phyloP scores from a whole-genome alignment of 129 eudicot species.

The Ambrosia artemisiifolia region DNA sequence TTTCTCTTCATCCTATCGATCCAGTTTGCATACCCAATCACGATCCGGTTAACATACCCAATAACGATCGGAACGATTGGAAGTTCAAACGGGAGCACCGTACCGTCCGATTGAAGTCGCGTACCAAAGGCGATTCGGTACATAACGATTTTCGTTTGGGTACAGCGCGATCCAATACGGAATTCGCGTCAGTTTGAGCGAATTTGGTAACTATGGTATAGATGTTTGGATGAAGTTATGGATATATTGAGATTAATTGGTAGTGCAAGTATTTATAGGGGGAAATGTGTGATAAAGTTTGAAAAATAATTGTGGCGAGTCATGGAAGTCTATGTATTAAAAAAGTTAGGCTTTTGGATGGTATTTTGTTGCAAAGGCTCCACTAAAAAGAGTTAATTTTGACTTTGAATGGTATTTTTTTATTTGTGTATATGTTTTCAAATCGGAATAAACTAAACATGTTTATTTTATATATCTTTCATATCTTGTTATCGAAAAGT shows the following conservation, averaged over 20 bases:
- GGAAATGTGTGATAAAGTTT: neutral
- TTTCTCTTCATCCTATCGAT: too few species aligned
- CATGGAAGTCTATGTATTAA: neutral
- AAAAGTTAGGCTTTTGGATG: slow-evolving; percentile 33
- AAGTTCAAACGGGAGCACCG: too few species aligned
- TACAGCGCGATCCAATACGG: too few species aligned
- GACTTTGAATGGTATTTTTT: slow-evolving; percentile 17
- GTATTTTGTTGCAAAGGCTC: slow-evolving; percentile 29
- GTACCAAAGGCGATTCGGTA: too few species aligned
- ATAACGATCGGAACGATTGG: too few species aligned
- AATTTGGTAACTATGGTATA: too few species aligned
- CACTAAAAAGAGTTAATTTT: slow-evolving; percentile 24
- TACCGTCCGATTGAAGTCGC: too few species aligned
- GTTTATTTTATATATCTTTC: too few species aligned
- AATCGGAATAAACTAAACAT: neutral
- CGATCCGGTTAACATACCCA: too few species aligned
- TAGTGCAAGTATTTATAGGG: slow-evolving; percentile 25
- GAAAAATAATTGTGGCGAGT: neutral
- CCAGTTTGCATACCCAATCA: too few species aligned
- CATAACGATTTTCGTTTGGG: too few species aligned
- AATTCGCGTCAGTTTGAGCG: too few species aligned
- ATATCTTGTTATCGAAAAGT: neutral
- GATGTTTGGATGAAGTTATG: neutral
- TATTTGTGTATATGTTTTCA: neutral
- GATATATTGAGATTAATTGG: neutral